Base-by-base conservation (phyloP, 1,284 basidiomycete genomes). In the Cryptococcus sp. region DNA sequence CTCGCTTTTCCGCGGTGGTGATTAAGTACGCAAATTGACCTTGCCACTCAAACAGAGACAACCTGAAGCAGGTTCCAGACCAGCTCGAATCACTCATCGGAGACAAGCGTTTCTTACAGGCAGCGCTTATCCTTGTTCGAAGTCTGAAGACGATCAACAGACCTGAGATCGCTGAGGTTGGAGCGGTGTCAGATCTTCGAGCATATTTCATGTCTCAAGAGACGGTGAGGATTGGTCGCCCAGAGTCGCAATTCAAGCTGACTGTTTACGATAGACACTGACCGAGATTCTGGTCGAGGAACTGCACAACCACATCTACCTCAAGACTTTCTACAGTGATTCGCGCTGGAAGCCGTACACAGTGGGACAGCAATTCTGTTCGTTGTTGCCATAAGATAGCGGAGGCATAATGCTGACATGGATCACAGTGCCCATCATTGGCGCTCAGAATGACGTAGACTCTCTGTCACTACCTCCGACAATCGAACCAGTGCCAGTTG, bases 241-340 rank as follows among this genome's bases (percentile, higher is more conserved):
- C n/a, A 20, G 26, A 10, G 41, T 44, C 5, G 37, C 29, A 1
- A 20, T 16, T 22, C 38, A 17, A 48, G 38, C 5, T 37, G 10
- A 39, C 38, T 25, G 19, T n/a, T 34, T 52, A 39, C 15, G 5
- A 7, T 63, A 94, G 91, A 87, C 89, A 11, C 79, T 97, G 46
- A 84, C 89, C 52, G 94, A 99, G 63, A 96, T 99, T 57, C 79
- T 99, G 52, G 83, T 96, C 17, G 96, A 99, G 66, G 96, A 99
- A 73, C 82, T 99, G 23, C 94, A 99, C 74, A 93, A 88, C 68
- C 96, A 99, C 76, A 80, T 99, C n/a, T 99, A 98, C 77, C 84
- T 99, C 58, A 98, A 96, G 74, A 92, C 89, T 7, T 94, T 93
- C 76, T 97, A 93, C 86, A 95, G 90, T 73, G 95, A 99, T 65